Conservation (phyloP, 2,329 filamentous ascomycete species). For the Pestalotiopsis sp. region DNA sequence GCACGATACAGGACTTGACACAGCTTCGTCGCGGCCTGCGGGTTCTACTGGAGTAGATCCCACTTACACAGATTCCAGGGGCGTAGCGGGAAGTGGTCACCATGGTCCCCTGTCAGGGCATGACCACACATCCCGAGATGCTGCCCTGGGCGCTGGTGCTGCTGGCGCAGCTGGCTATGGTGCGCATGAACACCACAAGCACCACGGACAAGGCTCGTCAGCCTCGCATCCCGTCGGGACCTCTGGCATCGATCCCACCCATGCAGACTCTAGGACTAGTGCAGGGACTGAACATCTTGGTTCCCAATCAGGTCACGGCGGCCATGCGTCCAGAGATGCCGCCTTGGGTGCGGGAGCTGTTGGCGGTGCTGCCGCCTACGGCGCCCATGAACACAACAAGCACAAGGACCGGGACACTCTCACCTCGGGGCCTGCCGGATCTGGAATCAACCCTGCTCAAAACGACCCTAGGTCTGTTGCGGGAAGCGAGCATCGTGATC, state of each 20-base stretch:
- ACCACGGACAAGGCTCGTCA: not conserved
- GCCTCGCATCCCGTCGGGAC: not conserved
- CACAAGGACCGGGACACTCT: not conserved
- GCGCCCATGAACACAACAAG: not conserved
- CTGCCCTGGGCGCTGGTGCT: not conserved
- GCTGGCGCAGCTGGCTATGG: not conserved
- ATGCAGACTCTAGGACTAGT: not conserved
- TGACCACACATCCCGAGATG: not conserved
- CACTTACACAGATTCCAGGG: not conserved
- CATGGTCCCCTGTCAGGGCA: too few species aligned
- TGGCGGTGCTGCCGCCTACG: not conserved
- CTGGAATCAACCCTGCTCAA: not conserved
- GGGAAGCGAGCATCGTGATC: not conserved
- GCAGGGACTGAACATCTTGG: not conserved
- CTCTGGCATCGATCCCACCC: not conserved
- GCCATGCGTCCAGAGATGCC: not conserved
- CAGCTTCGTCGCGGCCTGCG: too few species aligned
- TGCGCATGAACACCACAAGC: not conserved
- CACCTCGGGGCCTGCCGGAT: not conserved
- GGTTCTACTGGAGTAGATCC: not conserved
- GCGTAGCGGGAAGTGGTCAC: too few species aligned
- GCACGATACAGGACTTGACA: not conserved
- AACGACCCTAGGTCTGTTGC: not conserved
- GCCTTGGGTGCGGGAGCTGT: not conserved
- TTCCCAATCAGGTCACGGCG: not conserved